Evolutionary conservation across 2,329 filamentous ascomycete species (phyloP).

Genomic region (Amylocarpus encephaloides): DNA sequence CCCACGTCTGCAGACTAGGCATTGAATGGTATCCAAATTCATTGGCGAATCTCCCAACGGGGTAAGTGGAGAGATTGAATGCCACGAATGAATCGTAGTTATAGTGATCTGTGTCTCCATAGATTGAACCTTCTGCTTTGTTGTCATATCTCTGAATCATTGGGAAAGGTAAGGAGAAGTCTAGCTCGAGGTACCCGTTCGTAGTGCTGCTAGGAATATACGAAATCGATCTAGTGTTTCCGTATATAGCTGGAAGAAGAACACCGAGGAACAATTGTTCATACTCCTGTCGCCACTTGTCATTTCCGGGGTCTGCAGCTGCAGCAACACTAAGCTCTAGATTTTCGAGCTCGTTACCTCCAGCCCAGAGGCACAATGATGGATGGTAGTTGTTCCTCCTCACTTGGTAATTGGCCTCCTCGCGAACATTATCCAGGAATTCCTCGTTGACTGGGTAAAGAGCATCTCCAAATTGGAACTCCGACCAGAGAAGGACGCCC

Average conservation of each 20-base stretch:
- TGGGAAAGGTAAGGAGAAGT: conserved; percentile 45
- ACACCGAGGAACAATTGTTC: conserved; percentile 51
- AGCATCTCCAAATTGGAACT: conserved; percentile 56
- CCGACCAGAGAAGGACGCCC: conserved; percentile 56
- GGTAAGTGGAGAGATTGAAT: conserved; percentile 50
- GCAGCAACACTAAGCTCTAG: conserved; percentile 38
- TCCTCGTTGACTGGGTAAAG: conserved; percentile 48
- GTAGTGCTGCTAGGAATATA: conserved; percentile 55
- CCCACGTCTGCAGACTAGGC: conserved; percentile 54
- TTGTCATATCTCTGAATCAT: conserved; percentile 53
- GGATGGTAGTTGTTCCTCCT: conserved; percentile 56
- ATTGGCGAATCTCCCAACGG: conserved; percentile 53
- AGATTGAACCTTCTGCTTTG: conserved; percentile 44
- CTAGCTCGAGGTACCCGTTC: conserved; percentile 50
- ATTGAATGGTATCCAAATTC: conserved; percentile 60
- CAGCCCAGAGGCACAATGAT: conserved; percentile 47
- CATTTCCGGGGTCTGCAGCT: conserved; percentile 22
- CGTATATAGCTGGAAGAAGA: conserved; percentile 49
- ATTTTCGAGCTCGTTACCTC: conserved; percentile 55
- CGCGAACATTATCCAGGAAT: conserved; percentile 49
- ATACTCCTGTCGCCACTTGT: conserved; percentile 38
- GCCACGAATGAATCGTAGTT: conserved; percentile 47
- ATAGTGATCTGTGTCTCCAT: conserved; percentile 56
- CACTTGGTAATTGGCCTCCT: conserved; percentile 54
- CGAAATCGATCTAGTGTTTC: conserved; percentile 52